phyloP scores from a whole-genome alignment of 148 eudicot genomes.

The Persicaria maculosa region DNA sequence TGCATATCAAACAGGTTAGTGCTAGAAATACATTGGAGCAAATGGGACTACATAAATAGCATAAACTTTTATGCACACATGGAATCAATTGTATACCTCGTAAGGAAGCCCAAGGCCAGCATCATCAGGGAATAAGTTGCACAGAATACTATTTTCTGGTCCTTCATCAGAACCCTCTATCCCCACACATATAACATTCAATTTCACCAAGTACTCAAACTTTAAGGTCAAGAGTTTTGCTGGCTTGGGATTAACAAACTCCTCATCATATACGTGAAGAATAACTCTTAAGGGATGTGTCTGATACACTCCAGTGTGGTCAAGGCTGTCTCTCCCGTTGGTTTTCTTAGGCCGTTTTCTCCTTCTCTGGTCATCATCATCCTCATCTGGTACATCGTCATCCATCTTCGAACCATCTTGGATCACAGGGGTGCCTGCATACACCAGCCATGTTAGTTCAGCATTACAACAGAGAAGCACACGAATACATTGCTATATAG shows the following conservation, averaged over 20 bases:
- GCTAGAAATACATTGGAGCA: not conserved
- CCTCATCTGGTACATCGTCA: slow-evolving; percentile 83
- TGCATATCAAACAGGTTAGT: not conserved
- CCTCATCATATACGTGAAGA: slow-evolving; percentile 62
- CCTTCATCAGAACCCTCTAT: slow-evolving; percentile 67
- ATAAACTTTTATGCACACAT: not conserved
- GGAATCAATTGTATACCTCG: slow-evolving; percentile 38
- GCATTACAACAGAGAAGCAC: not conserved
- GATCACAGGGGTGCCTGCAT: slow-evolving; percentile 43
- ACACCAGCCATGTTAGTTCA: not conserved
- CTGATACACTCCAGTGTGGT: slow-evolving; percentile 62
- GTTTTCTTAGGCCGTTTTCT: slow-evolving; percentile 81
- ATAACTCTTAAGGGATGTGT: slow-evolving; percentile 73
- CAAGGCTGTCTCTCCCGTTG: slow-evolving; percentile 57
- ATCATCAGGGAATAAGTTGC: slow-evolving; percentile 93
- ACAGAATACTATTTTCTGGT: slow-evolving; percentile 57
- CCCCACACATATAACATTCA: slow-evolving; percentile 87
- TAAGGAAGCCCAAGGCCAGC: slow-evolving; percentile 86
- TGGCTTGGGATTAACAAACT: slow-evolving; percentile 42
- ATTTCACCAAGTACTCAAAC: slow-evolving; percentile 76
- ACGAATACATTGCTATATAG: not conserved
- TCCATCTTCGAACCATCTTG: slow-evolving; percentile 61
- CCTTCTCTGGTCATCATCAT: slow-evolving; percentile 93
- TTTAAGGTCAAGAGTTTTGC: slow-evolving; percentile 64
- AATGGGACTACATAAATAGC: not conserved